Evolutionary conservation across 2,329 filamentous ascomycete species (phyloP), one percentile per base, ranked within the genome.

Genomic region (Aspergillus sp.): DNA sequence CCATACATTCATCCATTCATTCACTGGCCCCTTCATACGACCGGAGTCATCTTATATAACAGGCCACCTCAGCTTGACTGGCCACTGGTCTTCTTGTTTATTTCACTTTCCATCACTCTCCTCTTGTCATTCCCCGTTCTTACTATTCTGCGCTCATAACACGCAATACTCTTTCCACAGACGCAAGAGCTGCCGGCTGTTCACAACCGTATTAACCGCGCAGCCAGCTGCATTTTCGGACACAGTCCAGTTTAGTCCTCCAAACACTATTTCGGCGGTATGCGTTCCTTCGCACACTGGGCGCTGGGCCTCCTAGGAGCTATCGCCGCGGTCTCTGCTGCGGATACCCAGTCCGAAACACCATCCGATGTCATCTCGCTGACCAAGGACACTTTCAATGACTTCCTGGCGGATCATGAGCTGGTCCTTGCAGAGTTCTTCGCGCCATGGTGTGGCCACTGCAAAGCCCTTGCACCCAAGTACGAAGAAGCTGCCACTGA

Each of bases 391-490:
- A 91, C 85, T 64, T 99, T 99, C 76, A 84, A 89, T 66, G 85
- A 88, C 60, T 99, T 97, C 77, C 81, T 99, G 73, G 89, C 89
- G 75, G 79, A 86, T 68, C 89, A 98, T 76, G 87, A 91, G 68
- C 84, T 99, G 57, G 93, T 97, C 55, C 88, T 99, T 61, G 92
- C 92, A 68, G 93, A 99, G 81, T 99, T 97, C 86, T 97, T 91
- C 76, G 93, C 93, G 66, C 93, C 93, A 68, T 96, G 93, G 93
- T 96, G 90, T 68, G 93, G 93, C 65, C 93, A 98, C 85, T 98
- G 93, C 89, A 98, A 99, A 84, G 93, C 93, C 60, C 90, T 99
- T 66, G 95, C 78, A 34, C 78, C 79, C 24, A 79, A 81, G 63
- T 81, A 81, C 60, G 79, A 81, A 62, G 71, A 76, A 55, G 79